These are phyloP conservation scores for Candida ovalis DNA, from an alignment of 805 yeast species.

Conservation along the genomic window DNA sequence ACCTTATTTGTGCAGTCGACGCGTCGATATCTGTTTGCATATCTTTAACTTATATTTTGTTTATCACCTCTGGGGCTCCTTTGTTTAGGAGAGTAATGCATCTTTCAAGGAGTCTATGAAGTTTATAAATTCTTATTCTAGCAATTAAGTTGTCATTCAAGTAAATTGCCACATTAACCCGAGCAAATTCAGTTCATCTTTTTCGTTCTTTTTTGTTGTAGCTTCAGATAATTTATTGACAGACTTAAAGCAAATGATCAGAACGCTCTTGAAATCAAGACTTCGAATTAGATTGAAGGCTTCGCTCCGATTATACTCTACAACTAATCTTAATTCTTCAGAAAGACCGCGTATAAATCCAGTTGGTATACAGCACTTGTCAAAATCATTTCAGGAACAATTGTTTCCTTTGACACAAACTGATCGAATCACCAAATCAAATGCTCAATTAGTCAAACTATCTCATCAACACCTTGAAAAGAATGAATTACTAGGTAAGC, in stretches of 20 bases:
- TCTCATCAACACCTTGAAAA: slow-evolving; percentile 55
- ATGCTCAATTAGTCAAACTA: slow-evolving; percentile 40
- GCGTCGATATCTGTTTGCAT: neutral
- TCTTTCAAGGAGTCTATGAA: too few species aligned
- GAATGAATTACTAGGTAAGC: slow-evolving; percentile 72
- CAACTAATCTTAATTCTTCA: neutral
- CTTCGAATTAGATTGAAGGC: neutral
- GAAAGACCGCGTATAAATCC: slow-evolving; percentile 56
- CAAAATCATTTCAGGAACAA: slow-evolving; percentile 53
- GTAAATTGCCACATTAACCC: too few species aligned
- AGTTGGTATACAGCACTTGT: slow-evolving; percentile 77
- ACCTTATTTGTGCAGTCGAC: neutral
- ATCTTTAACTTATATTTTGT: too few species aligned
- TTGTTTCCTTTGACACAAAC: slow-evolving; percentile 45
- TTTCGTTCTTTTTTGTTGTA: too few species aligned
- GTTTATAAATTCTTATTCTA: too few species aligned
- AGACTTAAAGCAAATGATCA: neutral
- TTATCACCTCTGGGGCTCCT: too few species aligned
- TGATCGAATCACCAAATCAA: slow-evolving; percentile 23
- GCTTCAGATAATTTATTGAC: neutral
- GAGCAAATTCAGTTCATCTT: neutral
- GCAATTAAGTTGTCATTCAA: too few species aligned
- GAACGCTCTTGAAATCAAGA: neutral
- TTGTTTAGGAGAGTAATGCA: too few species aligned
- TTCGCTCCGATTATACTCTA: neutral